Evolutionary conservation across 306 rosid species (phyloP).

Genomic region (Glycine tomentella): DNA sequence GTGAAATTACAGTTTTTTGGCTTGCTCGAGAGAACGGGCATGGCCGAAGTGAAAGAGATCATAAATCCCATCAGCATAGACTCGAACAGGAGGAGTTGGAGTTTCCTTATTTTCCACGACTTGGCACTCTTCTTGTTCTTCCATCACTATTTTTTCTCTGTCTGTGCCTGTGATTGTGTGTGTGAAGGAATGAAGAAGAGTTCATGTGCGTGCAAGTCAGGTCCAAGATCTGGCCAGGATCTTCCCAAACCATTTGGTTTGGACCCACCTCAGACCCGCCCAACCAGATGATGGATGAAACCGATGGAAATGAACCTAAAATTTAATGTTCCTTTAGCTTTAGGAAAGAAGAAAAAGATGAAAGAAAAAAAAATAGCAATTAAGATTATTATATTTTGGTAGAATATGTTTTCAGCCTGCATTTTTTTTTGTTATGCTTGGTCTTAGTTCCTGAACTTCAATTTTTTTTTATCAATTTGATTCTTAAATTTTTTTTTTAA

Average conservation of each 20-base stretch:
- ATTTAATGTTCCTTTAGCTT: too few species aligned
- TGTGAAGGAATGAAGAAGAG: background rate
- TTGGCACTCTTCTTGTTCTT: constrained; percentile 29
- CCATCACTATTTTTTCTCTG: constrained; percentile 29
- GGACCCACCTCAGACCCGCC: background rate
- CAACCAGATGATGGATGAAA: background rate
- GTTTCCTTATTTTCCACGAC: background rate
- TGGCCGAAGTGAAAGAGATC: constrained; percentile 99
- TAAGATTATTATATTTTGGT: too few species aligned
- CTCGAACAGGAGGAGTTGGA: constrained; percentile 66
- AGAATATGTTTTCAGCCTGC: too few species aligned
- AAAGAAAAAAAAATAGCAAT: too few species aligned
- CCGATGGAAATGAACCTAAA: background rate
- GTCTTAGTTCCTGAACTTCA: too few species aligned
- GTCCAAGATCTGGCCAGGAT: background rate
- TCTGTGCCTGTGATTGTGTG: background rate
- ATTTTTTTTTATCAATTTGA: too few species aligned
- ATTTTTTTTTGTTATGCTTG: too few species aligned
- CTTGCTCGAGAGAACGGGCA: constrained; percentile 96
- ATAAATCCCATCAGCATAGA: constrained; percentile 95
- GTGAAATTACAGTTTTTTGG: constrained; percentile 70
- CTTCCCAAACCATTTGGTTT: background rate
- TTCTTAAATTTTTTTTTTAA: too few species aligned
- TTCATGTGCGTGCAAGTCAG: background rate
- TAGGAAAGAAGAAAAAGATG: too few species aligned